Conservation (phyloP, 1,139 yeast genomes). For the Sugiyamaella grinbergsii region DNA sequence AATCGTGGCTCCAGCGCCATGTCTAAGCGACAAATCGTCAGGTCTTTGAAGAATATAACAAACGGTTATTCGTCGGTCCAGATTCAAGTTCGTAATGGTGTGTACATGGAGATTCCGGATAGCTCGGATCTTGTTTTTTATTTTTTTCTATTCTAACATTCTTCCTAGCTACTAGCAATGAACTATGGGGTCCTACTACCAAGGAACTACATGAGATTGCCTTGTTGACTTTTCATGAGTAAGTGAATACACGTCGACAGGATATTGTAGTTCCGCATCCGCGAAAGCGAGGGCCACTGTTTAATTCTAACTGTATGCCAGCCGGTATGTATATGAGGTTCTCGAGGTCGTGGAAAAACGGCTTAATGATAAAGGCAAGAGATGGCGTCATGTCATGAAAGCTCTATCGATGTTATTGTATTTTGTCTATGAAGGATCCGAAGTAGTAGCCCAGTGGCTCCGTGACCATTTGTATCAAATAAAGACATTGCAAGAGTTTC, state of each 20-base stretch:
- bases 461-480: conserved; percentile 75
- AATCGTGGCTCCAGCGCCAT: conserved; percentile 45
- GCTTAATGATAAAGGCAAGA: conserved; percentile 91
- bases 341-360: conserved; percentile 94
- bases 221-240: conserved; percentile 62
- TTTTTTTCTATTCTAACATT: conserved; percentile 3
- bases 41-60: conserved; percentile 89
- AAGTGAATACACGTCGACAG: conserved; percentile 20
- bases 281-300: too few species aligned
- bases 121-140: too few species aligned
- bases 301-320: neutral
- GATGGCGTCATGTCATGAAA: conserved; percentile 96
- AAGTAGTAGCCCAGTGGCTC: conserved; percentile 85
- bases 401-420: conserved; percentile 84
- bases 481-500: conserved; percentile 62
- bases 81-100: conserved; percentile 74
- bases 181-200: conserved; percentile 79
- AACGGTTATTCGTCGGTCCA: conserved; percentile 89
- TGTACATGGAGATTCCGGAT: conserved; percentile 19
- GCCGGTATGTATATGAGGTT: conserved; percentile 76
- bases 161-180: conserved; percentile 72
- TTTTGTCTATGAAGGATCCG: conserved; percentile 83
- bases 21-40: conserved; percentile 73
- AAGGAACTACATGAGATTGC: conserved; percentile 85
- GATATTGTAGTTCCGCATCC: too few species aligned